Conservation (phyloP, 176 grass and related monocot genomes). For the Hsuehochloa calcarea region DNA sequence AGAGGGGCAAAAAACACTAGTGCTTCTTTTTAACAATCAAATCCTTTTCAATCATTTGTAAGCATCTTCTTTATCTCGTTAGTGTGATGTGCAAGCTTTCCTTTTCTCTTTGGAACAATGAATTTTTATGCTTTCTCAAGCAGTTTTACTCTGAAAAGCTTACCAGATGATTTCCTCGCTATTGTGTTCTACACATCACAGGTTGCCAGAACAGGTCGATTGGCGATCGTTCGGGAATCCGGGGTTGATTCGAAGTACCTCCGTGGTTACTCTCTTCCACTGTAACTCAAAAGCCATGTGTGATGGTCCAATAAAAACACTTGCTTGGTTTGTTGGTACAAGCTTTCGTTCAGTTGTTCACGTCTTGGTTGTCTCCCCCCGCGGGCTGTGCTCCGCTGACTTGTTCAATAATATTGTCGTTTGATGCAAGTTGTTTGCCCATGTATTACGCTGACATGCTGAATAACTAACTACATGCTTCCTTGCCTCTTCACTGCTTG, state of each 20-base stretch:
- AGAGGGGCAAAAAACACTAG: neutral
- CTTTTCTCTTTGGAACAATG: neutral
- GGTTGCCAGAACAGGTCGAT: conserved; percentile 85
- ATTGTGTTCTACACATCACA: conserved; percentile 18
- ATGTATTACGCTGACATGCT: neutral
- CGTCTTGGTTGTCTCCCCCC: no score
- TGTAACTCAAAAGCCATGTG: conserved; percentile 1
- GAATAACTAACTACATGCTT: conserved; percentile 27
- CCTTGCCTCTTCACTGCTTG: neutral
- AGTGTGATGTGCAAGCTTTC: neutral
- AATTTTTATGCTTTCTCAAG: neutral
- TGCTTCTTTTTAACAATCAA: neutral
- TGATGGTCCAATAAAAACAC: neutral
- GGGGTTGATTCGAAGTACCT: conserved; percentile 79
- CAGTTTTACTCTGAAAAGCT: neutral
- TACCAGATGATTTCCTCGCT: neutral
- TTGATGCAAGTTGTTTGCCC: conserved; percentile 2
- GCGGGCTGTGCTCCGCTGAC: neutral
- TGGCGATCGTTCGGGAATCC: conserved; percentile 74
- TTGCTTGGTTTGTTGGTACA: conserved; percentile 4
- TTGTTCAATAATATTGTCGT: neutral
- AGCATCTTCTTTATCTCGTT: neutral
- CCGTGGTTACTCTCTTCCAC: conserved; percentile 60
- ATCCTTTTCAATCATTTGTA: neutral
- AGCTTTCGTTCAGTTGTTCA: neutral